phyloP scores from a whole-genome alignment of 2,329 filamentous ascomycete species.

The Trichoderma koningiopsis region DNA sequence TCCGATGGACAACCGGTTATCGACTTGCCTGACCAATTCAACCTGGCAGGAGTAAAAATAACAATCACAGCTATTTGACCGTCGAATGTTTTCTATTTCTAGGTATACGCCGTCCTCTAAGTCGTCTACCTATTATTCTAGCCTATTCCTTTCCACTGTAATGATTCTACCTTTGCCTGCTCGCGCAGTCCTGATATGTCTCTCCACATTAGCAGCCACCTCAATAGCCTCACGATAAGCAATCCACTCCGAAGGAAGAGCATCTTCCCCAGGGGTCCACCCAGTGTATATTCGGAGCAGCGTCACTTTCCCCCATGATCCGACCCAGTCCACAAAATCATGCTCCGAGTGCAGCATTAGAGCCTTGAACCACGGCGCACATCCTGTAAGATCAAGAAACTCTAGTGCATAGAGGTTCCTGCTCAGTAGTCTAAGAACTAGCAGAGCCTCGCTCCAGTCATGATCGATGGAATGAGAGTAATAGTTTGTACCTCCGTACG shows the following conservation, averaged over 20 bases:
- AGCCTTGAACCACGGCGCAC: conserved; percentile 56
- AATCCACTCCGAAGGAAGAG: conserved; percentile 38
- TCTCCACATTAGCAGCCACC: conserved; percentile 49
- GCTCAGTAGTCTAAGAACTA: conserved; percentile 58
- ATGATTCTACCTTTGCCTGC: conserved; percentile 53
- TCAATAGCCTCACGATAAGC: conserved; percentile 42
- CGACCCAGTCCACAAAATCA: conserved; percentile 56
- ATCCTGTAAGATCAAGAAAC: conserved; percentile 64
- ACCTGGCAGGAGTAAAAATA: not conserved
- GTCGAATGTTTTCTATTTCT: not conserved
- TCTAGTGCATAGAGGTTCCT: conserved; percentile 59
- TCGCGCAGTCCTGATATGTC: conserved; percentile 49
- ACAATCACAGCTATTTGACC: no score
- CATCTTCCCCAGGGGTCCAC: conserved; percentile 42
- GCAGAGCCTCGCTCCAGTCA: conserved; percentile 62
- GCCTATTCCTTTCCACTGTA: conserved; percentile 49
- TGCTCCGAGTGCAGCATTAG: conserved; percentile 47
- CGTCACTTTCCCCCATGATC: conserved; percentile 56
- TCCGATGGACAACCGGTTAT: not conserved
- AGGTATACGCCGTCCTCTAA: not conserved
- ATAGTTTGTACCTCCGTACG: conserved; percentile 57
- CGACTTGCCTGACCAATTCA: not conserved
- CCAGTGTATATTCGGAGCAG: conserved; percentile 50
- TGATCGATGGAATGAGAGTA: conserved; percentile 61
- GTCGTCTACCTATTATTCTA: conserved; percentile 24